phyloP scores from a whole-genome alignment of 1,284 basidiomycete genomes.

The Sphaerobolus stellatus region DNA sequence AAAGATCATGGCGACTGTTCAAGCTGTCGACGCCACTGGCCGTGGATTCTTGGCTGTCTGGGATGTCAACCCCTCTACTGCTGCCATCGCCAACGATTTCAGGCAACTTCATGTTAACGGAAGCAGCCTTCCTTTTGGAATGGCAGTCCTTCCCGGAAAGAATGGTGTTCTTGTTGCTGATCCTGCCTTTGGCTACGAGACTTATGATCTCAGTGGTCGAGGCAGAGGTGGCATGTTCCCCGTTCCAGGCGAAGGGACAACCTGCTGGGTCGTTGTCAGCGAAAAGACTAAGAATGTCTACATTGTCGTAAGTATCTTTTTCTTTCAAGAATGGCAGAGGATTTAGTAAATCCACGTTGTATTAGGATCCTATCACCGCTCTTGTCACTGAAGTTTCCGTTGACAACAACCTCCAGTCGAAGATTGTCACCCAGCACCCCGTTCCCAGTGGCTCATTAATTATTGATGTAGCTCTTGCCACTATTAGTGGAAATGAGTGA shows the following conservation, averaged over 20 bases:
- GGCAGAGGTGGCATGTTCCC: constrained; percentile 28
- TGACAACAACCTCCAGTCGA: constrained; percentile 42
- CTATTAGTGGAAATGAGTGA: constrained; percentile 45
- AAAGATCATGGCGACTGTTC: constrained; percentile 47
- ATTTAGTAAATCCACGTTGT: no score
- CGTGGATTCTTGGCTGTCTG: constrained; percentile 51
- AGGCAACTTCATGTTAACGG: constrained; percentile 22
- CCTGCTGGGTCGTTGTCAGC: constrained; percentile 50
- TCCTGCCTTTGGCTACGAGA: constrained; percentile 31
- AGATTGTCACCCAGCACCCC: constrained; percentile 48
- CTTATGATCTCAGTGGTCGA: constrained; percentile 27
- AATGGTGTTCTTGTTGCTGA: constrained; percentile 35
- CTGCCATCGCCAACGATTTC: constrained; percentile 30
- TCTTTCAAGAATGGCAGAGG: no score
- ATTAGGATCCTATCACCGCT: constrained; percentile 41
- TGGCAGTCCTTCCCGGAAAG: constrained; percentile 32
- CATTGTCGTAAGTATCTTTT: constrained; percentile 32
- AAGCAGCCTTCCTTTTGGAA: constrained; percentile 32
- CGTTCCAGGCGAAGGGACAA: constrained; percentile 43
- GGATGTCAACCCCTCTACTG: constrained; percentile 35
- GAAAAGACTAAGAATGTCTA: constrained; percentile 49
- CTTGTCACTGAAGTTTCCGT: constrained; percentile 49
- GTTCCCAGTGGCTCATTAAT: constrained; percentile 39
- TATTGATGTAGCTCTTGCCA: constrained; percentile 47
- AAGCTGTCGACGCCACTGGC: constrained; percentile 42